Conservation (phyloP, 2,329 filamentous ascomycete genomes). For the Fusarium bulbicola region DNA sequence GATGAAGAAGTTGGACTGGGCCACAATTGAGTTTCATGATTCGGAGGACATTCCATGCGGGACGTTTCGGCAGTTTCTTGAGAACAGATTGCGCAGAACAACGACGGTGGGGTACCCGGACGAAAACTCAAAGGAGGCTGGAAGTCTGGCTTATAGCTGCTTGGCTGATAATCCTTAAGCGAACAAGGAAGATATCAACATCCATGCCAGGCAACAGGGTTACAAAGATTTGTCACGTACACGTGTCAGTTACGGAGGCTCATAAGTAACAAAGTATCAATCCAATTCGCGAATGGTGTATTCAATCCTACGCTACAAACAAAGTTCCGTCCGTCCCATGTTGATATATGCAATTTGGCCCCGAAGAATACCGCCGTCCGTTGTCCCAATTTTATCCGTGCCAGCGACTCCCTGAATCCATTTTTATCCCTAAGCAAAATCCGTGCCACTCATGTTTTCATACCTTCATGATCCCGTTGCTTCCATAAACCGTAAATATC, state of each 20-base stretch:
- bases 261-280: background rate
- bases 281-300: background rate
- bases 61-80: constrained; percentile 16
- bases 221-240: background rate
- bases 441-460: background rate
- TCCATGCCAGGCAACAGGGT: background rate
- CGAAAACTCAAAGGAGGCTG: background rate
- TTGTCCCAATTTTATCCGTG: constrained; percentile 3
- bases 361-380: background rate
- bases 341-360: constrained; percentile 10
- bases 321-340: background rate
- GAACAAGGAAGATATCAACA: background rate
- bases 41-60: background rate
- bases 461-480: background rate
- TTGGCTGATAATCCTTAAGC: constrained; percentile 1
- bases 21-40: constrained; percentile 1
- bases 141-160: constrained; percentile 12
- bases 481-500: background rate
- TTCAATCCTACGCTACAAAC: background rate
- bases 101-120: background rate
- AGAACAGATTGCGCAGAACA: background rate
- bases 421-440: background rate
- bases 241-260: background rate
- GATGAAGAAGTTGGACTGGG: constrained; percentile 28
- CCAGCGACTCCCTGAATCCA: background rate